Conservation (phyloP, 768 basidiomycete genomes). For the Scleroderma bovista region DNA sequence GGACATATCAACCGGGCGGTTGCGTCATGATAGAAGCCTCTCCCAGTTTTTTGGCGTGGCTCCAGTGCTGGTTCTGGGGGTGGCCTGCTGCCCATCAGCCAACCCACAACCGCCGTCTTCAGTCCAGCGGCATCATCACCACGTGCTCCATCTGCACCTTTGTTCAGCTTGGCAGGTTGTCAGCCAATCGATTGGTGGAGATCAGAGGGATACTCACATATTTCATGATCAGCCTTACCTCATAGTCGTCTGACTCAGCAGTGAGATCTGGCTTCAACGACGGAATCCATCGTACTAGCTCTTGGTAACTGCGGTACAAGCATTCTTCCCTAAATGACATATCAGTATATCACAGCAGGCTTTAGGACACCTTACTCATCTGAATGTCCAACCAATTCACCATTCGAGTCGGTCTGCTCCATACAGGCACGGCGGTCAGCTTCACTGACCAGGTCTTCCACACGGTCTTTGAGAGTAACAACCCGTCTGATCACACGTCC, state of each 20-base stretch:
- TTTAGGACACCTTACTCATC: conserved; percentile 5
- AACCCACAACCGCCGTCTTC: not conserved
- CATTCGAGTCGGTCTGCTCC: not conserved
- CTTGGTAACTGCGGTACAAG: not conserved
- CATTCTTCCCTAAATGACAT: not conserved
- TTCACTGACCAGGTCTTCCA: conserved; percentile 10
- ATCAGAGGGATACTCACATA: not conserved
- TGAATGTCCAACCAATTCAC: not conserved
- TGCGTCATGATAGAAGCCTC: conserved; percentile 1
- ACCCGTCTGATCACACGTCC: conserved; percentile 1
- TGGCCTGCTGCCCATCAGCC: not conserved
- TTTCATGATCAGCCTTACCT: not conserved
- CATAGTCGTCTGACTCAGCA: not conserved
- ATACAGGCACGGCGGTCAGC: conserved; percentile 1
- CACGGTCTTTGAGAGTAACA: not conserved
- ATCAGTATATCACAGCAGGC: not conserved
- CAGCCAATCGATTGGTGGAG: no score
- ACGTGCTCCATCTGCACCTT: conserved; percentile 6
- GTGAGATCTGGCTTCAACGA: not conserved
- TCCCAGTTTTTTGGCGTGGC: not conserved
- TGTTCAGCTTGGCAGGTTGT: not conserved
- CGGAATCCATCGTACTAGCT: conserved; percentile 1
- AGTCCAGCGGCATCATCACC: conserved; percentile 6
- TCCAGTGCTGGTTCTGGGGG: not conserved
- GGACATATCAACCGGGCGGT: conserved; percentile 4